These are phyloP conservation scores for Sorghum bicolor DNA, from an alignment of 176 grass and related monocot genomes.

Conservation along the genomic window Sorghum_bicolor_NCBIv3 NC_012870.2:66134001-66134500, in stretches of 20 bases:
- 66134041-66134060: constrained; percentile 18
- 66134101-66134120: constrained; percentile 2
- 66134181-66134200: constrained; percentile 39
- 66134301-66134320: constrained; percentile 10
- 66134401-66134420: too few relatives aligned
- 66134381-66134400: too few relatives aligned
- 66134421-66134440: too few relatives aligned
- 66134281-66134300: constrained; percentile 26
- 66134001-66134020: constrained; percentile 54
- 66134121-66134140: constrained; percentile 40
- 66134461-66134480: too few relatives aligned
- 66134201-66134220: constrained; percentile 2
- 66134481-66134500: too few relatives aligned
- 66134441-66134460: too few relatives aligned
- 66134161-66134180: constrained; percentile 41
- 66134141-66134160: constrained; percentile 39
- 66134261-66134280: constrained; percentile 38
- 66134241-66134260: constrained; percentile 59
- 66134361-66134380: too few relatives aligned
- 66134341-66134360: too few relatives aligned
- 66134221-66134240: constrained; percentile 27
- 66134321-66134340: background rate
- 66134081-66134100: background rate
- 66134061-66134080: background rate
- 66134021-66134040: constrained; percentile 39